Evolutionary conservation across 2,329 filamentous ascomycete genomes (phyloP).

Genomic region (Cladosporium velox): DNA sequence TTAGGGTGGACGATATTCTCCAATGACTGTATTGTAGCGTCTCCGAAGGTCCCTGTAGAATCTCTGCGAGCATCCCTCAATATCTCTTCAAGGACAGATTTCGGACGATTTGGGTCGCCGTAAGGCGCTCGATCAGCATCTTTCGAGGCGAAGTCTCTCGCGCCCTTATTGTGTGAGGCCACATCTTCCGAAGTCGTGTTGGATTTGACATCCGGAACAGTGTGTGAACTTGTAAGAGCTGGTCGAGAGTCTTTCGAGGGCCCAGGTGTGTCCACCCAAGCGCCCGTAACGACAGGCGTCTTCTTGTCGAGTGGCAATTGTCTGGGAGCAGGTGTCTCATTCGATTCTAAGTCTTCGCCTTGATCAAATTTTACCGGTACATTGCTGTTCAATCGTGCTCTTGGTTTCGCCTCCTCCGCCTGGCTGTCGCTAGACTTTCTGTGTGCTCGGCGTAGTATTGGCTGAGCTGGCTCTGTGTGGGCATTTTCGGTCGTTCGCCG

Average conservation of each 20-base stretch:
- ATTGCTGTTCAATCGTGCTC: neutral
- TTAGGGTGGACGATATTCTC: conserved; percentile 45
- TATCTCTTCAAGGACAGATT: conserved; percentile 43
- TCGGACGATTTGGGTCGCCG: conserved; percentile 19
- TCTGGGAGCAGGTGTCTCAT: neutral
- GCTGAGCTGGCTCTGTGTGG: neutral
- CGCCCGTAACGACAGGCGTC: conserved; percentile 50
- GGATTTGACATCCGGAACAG: neutral
- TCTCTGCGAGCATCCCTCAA: conserved; percentile 41
- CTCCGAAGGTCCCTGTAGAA: conserved; percentile 41
- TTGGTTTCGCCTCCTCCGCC: conserved; percentile 9
- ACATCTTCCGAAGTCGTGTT: neutral
- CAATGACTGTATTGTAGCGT: conserved; percentile 51
- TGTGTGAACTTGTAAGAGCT: neutral
- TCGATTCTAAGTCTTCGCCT: neutral
- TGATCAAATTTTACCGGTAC: no score
- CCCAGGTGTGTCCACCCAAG: conserved; percentile 50
- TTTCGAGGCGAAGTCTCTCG: neutral
- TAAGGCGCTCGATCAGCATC: neutral
- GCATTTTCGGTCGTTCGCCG: neutral
- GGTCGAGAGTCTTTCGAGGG: neutral
- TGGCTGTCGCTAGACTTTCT: conserved; percentile 1
- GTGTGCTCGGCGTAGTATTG: neutral
- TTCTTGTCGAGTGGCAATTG: neutral
- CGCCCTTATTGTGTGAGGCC: neutral